A percentile compares a stretch with the other conserved stretches of the same genome.
These are phyloP conservation scores for Fusarium chuoi DNA, from an alignment of 2,329 filamentous ascomycete genomes.

Conservation along the genomic window DNA sequence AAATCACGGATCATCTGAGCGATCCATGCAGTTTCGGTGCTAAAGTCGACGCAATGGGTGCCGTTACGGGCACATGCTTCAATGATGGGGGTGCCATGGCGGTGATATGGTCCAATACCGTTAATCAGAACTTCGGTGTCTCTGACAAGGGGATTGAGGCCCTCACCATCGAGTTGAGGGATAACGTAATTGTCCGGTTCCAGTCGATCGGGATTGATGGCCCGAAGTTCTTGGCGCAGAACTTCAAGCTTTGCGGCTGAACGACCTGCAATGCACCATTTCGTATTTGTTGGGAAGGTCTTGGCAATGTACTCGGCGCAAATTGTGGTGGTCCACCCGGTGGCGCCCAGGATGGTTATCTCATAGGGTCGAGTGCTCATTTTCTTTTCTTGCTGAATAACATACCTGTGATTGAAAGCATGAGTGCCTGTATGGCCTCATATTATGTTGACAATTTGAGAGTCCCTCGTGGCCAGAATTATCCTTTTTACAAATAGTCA, in stretches of 20 bases:
- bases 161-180: background rate
- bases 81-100: background rate
- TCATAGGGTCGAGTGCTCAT: background rate
- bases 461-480: no score
- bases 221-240: background rate
- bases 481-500: no score
- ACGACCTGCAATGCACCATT: background rate
- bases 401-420: no score
- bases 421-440: no score
- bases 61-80: background rate
- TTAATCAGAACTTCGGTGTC: background rate
- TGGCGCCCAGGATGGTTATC: background rate
- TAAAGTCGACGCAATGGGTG: conserved; percentile 1
- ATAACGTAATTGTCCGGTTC: background rate
- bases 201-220: background rate
- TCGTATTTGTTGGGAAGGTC: background rate
- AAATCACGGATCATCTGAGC: background rate
- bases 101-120: background rate
- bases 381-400: no score
- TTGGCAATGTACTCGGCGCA: background rate
- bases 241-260: background rate
- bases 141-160: background rate
- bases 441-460: no score
- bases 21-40: background rate
- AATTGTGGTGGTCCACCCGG: background rate